Base-by-base conservation (phyloP, 139 green algal genomes). In the Microglena sp. region DNA sequence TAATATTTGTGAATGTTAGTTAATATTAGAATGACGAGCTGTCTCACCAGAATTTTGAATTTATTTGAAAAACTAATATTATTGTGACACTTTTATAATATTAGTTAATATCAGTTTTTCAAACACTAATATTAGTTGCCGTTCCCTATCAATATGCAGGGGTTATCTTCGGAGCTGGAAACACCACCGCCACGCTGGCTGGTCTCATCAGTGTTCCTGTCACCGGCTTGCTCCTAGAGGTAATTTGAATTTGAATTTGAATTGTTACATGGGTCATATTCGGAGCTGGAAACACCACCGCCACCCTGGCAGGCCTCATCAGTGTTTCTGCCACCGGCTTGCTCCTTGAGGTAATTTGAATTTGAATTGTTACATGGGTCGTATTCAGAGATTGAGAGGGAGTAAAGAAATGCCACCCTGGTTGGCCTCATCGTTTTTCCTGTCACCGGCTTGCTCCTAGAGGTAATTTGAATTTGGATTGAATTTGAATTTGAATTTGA, bases 381-480 rank as follows among this genome's bases (percentile, higher is more conserved):
- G 70, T 93, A 2, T 93, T 92, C 72, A 86, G 77, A 0, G 75
- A 77, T 11, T 85, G 86, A 22, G 90, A 91, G n/a, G n/a, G n/a
- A n/a, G n/a, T n/a, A n/a, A 71, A 91, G 81, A 0, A 72, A 71
- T 5, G 86, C 83, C 24, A 93, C 86, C 21, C 34, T 86, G 18
- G 85, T 79, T 2, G 86, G 86, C 5, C 60, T 93, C 15, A 55
- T 93, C 8, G 75, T 65, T 40, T 82, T 90, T 30, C 85, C 85
- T 4, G 36, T 86, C 22, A 86, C 75, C 0, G 85, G 85, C 8
- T 75, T 69, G 58, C 22, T 91, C 33, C 77, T 85, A 34, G 50
- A 80, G 59, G 69, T 71, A n/a, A 2, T 46, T n/a, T n/a, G n/a
- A n/a, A n/a, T n/a, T n/a, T n/a, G n/a, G n/a, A n/a, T n/a, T n/a